phyloP scores from a whole-genome alignment of 2,329 filamentous ascomycete genomes.

The Elsinoe ampelina region DNA sequence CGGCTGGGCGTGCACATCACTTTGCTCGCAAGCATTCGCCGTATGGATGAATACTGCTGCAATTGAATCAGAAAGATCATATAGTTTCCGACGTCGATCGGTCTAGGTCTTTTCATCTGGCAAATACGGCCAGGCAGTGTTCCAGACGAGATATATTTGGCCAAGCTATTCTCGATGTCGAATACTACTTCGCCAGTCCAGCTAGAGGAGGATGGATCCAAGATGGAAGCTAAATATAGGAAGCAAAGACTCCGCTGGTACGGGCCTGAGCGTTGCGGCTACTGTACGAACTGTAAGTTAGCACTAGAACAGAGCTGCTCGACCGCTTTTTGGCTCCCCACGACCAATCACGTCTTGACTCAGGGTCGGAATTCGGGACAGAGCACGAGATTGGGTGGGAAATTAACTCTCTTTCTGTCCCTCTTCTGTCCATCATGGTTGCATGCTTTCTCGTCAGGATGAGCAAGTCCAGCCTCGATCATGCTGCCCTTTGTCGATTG shows the following conservation, averaged over 20 bases:
- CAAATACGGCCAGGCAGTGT: background rate
- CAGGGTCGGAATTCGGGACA: slow-evolving; percentile 7
- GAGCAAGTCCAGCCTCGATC: background rate
- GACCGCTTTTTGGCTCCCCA: slow-evolving; percentile 2
- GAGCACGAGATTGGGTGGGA: background rate
- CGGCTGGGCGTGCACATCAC: slow-evolving; percentile 9
- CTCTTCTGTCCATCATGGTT: slow-evolving; percentile 4
- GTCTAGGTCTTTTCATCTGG: background rate
- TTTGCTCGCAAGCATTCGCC: background rate
- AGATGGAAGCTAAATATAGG: background rate
- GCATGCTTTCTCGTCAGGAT: background rate
- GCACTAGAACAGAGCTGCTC: background rate
- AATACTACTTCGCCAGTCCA: background rate
- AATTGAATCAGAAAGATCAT: background rate
- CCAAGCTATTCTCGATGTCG: background rate
- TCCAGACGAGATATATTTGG: background rate
- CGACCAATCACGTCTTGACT: background rate
- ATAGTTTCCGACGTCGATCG: background rate
- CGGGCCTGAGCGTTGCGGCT: background rate
- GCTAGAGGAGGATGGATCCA: background rate
- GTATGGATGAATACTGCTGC: background rate
- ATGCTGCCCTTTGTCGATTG: background rate
- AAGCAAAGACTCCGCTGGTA: background rate
- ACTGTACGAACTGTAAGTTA: too few relatives aligned
- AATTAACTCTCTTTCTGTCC: slow-evolving; percentile 1